phyloP scores from a whole-genome alignment of 768 basidiomycete genomes.

The Cytidiella melzeri region DNA sequence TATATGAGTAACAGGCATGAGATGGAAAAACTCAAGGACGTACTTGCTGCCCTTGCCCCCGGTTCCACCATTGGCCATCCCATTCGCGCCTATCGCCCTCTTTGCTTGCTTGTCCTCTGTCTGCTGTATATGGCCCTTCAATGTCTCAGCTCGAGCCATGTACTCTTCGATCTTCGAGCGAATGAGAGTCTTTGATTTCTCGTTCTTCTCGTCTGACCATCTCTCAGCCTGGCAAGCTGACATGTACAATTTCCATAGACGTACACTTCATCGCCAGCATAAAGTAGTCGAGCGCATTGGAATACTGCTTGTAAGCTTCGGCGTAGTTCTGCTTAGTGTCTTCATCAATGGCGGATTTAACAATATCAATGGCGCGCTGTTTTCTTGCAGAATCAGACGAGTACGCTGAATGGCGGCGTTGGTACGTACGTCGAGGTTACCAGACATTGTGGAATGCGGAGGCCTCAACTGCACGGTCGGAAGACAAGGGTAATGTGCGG shows the following conservation, averaged over 20 bases:
- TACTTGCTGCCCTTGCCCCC: conserved; percentile 33
- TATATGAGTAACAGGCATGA: conserved; percentile 3
- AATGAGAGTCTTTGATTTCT: conserved; percentile 83
- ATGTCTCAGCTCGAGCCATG: conserved; percentile 81
- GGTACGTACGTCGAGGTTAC: conserved; percentile 5
- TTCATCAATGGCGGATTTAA: conserved; percentile 88
- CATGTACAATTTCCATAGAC: conserved; percentile 18
- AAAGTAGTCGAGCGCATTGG: conserved; percentile 96
- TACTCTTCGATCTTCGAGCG: conserved; percentile 88
- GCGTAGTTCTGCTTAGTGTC: conserved; percentile 91
- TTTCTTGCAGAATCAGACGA: background rate
- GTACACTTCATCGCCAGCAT: conserved; percentile 94
- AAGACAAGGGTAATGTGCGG: too few species aligned
- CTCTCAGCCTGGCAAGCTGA: background rate
- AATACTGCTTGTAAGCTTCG: conserved; percentile 92
- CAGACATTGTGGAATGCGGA: conserved; percentile 1
- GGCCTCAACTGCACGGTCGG: too few species aligned
- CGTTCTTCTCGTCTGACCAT: conserved; percentile 93
- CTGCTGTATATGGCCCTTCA: conserved; percentile 77
- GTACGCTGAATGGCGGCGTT: conserved; percentile 2
- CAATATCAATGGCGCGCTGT: conserved; percentile 82
- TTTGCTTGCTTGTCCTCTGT: conserved; percentile 57
- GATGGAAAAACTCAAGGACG: conserved; percentile 15
- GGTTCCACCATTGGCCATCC: conserved; percentile 33
- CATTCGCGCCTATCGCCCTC: conserved; percentile 45